phyloP scores from a whole-genome alignment of 2,329 filamentous ascomycete genomes.

The Hymenoscyphus infarciens region DNA sequence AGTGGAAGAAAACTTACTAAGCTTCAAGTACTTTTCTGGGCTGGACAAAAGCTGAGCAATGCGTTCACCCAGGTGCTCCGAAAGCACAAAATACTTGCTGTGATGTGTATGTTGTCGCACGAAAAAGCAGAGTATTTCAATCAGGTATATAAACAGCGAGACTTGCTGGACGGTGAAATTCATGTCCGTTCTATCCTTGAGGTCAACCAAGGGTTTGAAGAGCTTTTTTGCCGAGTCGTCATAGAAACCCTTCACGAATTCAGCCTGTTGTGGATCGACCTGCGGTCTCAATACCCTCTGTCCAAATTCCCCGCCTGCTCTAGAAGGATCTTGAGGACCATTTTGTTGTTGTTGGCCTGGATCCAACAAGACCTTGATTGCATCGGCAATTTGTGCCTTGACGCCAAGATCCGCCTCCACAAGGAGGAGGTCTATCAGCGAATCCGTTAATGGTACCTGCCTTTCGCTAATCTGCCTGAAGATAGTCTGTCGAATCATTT shows the following conservation, averaged over 20 bases:
- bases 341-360: slow-evolving; percentile 57
- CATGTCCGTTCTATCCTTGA: slow-evolving; percentile 67
- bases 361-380: slow-evolving; percentile 89
- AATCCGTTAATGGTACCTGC: slow-evolving; percentile 81
- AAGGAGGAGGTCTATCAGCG: slow-evolving; percentile 84
- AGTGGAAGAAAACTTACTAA: slow-evolving; percentile 57
- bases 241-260: slow-evolving; percentile 86
- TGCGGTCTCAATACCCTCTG: slow-evolving; percentile 54
- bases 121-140: slow-evolving; percentile 93
- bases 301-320: slow-evolving; percentile 65
- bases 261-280: slow-evolving; percentile 72
- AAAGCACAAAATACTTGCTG: slow-evolving; percentile 83
- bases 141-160: slow-evolving; percentile 84
- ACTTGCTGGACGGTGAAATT: slow-evolving; percentile 78
- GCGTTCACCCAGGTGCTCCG: slow-evolving; percentile 71
- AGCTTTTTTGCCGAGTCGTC: slow-evolving; percentile 79
- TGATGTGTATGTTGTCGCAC: slow-evolving; percentile 82
- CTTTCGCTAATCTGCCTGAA: slow-evolving; percentile 89
- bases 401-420: slow-evolving; percentile 91
- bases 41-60: slow-evolving; percentile 79
- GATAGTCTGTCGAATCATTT: slow-evolving; percentile 90
- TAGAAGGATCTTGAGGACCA: slow-evolving; percentile 56
- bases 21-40: slow-evolving; percentile 86
- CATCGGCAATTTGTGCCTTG: slow-evolving; percentile 92
- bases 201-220: slow-evolving; percentile 79